Evolutionary conservation across 1,284 basidiomycete species (phyloP).

Genomic region (Rhodotorula sp.): DNA sequence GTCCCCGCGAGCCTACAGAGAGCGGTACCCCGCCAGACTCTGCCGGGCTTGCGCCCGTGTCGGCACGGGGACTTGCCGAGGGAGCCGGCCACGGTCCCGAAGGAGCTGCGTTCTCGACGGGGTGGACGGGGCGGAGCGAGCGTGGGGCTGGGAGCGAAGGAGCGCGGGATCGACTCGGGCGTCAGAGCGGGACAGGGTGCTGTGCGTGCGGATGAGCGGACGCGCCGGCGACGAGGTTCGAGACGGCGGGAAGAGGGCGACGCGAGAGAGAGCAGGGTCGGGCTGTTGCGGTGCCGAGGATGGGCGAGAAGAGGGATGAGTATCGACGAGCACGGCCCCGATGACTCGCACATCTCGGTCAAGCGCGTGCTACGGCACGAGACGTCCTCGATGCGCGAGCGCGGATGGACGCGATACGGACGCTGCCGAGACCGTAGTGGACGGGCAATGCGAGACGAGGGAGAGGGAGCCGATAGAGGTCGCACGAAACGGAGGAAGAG

Average conservation of each 20-base stretch:
- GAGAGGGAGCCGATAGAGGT: background rate
- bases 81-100: conserved; percentile 5
- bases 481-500: background rate
- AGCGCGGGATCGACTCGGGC: conserved; percentile 1
- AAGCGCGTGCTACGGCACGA: background rate
- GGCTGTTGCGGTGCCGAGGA: background rate
- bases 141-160: background rate
- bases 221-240: background rate
- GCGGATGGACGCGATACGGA: background rate
- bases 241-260: background rate
- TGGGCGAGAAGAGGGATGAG: background rate
- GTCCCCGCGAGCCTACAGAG: background rate
- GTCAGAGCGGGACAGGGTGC: background rate
- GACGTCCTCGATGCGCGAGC: background rate
- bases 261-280: background rate
- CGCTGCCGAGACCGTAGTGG: background rate
- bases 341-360: background rate
- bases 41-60: background rate
- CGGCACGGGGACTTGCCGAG: background rate
- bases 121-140: background rate
- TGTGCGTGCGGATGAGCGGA: background rate
- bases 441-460: background rate
- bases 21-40: background rate
- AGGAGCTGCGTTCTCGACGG: conserved; percentile 22
- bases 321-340: background rate